Conservation (phyloP, 129 eudicot genomes). For the Flaveria trinervia region DNA sequence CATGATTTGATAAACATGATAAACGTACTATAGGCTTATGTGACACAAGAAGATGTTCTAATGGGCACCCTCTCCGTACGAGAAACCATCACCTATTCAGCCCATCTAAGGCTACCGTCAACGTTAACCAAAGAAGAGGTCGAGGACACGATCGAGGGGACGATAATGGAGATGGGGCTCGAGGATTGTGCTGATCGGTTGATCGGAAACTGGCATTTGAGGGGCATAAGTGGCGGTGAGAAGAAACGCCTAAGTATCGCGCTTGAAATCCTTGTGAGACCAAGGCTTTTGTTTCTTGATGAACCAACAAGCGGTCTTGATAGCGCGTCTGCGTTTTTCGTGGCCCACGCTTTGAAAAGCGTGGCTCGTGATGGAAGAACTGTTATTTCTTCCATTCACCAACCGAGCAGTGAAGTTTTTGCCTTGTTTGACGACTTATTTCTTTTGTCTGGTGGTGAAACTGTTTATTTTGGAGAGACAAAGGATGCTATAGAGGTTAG, state of each 20-base stretch:
- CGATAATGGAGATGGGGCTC: conserved; percentile 79
- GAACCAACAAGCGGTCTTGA: conserved; percentile 94
- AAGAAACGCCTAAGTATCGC: conserved; percentile 78
- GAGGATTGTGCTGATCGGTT: conserved; percentile 74
- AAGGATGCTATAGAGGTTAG: conserved; percentile 63
- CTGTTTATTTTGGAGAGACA: conserved; percentile 78
- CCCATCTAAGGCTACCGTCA: conserved; percentile 72
- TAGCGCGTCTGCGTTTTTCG: conserved; percentile 84
- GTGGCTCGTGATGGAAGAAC: conserved; percentile 86
- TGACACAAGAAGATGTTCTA: conserved; percentile 80
- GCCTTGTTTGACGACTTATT: conserved; percentile 72
- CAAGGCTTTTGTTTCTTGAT: conserved; percentile 72
- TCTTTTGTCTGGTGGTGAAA: conserved; percentile 67
- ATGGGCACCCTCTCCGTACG: conserved; percentile 81
- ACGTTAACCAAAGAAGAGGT: conserved; percentile 61
- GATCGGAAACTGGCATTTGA: conserved; percentile 79
- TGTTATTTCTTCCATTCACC: conserved; percentile 69
- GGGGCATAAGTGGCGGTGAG: conserved; percentile 92
- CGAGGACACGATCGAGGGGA: conserved; percentile 61
- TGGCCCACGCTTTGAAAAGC: conserved; percentile 67
- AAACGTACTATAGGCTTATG: conserved; percentile 61
- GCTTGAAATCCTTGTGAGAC: conserved; percentile 70
- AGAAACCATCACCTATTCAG: conserved; percentile 76
- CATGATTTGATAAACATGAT: background rate
- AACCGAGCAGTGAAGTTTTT: conserved; percentile 76